These are phyloP conservation scores for Albatrellus ellisii DNA, from an alignment of 768 basidiomycete genomes.

Conservation along the genomic window DNA sequence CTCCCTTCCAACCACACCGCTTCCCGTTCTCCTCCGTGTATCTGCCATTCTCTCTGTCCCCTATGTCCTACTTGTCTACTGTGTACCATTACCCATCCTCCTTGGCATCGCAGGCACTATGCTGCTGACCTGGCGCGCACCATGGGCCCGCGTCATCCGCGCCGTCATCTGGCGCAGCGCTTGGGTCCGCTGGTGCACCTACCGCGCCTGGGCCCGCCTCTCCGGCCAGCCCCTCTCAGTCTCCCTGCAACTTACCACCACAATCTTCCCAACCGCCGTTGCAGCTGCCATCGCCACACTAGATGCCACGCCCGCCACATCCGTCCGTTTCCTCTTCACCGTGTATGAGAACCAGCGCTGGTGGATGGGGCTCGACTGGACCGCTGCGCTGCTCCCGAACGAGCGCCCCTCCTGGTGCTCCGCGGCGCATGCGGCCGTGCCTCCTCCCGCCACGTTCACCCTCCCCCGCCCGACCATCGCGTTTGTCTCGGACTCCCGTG, in stretches of 20 bases:
- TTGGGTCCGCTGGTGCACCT: conserved; percentile 51
- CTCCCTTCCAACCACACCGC: conserved; percentile 17
- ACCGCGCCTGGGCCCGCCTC: conserved; percentile 36
- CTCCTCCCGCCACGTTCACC: conserved; percentile 56
- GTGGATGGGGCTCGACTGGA: conserved; percentile 98
- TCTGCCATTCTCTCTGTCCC: conserved; percentile 44
- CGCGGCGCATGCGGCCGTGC: conserved; percentile 40
- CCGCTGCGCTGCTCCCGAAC: conserved; percentile 76
- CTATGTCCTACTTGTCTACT: conserved; percentile 51
- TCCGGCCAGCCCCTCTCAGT: conserved; percentile 40
- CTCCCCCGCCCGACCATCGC: conserved; percentile 51
- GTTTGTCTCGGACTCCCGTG: conserved; percentile 29
- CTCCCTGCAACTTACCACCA: conserved; percentile 19
- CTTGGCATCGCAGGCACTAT: conserved; percentile 46
- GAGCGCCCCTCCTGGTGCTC: conserved; percentile 86
- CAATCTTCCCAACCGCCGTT: conserved; percentile 10
- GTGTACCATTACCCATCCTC: conserved; percentile 49
- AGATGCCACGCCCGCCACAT: background rate
- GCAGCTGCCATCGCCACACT: background rate
- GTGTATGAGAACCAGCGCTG: conserved; percentile 90
- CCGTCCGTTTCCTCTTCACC: conserved; percentile 73
- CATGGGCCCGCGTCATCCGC: conserved; percentile 47
- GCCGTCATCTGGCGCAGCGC: conserved; percentile 49
- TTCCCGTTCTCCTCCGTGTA: conserved; percentile 36
- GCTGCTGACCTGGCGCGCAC: conserved; percentile 49